These are phyloP conservation scores for Cornus controversa DNA, from an alignment of 148 eudicot genomes.

Conservation along the genomic window DNA sequence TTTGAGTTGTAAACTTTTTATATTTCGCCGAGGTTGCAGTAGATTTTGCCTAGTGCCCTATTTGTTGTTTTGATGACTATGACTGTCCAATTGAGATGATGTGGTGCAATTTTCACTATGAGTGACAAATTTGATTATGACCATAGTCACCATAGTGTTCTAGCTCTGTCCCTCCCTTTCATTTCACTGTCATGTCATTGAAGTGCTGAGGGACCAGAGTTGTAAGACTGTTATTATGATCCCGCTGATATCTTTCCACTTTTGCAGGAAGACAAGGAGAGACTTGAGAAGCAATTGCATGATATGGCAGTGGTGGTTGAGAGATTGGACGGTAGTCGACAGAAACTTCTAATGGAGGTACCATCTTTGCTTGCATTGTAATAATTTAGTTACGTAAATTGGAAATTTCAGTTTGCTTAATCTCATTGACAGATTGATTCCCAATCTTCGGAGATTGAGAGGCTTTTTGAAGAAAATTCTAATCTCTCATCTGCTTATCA, in stretches of 20 bases:
- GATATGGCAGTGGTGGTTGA: constrained; percentile 93
- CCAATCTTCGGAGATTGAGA: constrained; percentile 94
- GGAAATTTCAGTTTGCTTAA: constrained; percentile 12
- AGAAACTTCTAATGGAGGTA: constrained; percentile 90
- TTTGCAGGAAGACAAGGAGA: constrained; percentile 86
- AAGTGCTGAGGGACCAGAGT: not conserved
- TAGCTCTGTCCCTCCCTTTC: not conserved
- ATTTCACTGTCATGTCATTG: not conserved
- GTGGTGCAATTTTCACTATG: not conserved
- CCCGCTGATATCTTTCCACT: not conserved
- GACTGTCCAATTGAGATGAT: not conserved
- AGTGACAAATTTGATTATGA: not conserved
- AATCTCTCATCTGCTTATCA: constrained; percentile 71
- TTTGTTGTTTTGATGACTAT: not conserved
- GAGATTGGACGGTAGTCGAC: constrained; percentile 87
- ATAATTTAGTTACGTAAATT: constrained; percentile 11
- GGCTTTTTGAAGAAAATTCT: constrained; percentile 89
- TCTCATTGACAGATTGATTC: constrained; percentile 72
- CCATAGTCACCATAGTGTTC: not conserved
- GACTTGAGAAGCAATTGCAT: constrained; percentile 82
- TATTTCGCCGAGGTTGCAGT: not conserved
- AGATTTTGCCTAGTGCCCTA: not conserved
- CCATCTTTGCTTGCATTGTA: not conserved
- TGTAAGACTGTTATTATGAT: not conserved
- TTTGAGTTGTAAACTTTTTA: not conserved